Conservation (phyloP, 2,329 filamentous ascomycete species). For the Epicoccum nigrum region DNA sequence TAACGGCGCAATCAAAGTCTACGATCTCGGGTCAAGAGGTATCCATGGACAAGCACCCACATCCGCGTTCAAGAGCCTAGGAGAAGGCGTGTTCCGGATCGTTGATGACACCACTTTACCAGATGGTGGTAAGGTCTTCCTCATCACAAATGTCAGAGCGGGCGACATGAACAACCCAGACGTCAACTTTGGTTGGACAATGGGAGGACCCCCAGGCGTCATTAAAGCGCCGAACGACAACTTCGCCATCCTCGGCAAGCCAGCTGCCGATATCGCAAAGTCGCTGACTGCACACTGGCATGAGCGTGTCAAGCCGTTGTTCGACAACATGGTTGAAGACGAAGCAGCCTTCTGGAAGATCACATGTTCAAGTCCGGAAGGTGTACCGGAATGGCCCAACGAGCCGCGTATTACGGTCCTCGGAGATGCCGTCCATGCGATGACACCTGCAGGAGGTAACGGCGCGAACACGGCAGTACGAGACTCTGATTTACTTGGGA, state of each 20-base stretch:
- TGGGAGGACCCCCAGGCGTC: constrained; percentile 63
- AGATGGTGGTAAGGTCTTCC: constrained; percentile 54
- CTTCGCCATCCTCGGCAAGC: constrained; percentile 62
- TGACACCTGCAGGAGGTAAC: constrained; percentile 55
- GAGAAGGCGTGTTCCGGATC: constrained; percentile 68
- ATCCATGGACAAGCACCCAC: constrained; percentile 71
- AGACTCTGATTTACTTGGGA: constrained; percentile 52
- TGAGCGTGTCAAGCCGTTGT: constrained; percentile 60
- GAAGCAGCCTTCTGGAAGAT: constrained; percentile 72
- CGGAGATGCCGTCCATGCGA: constrained; percentile 54
- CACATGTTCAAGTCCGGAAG: constrained; percentile 65
- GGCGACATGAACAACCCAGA: constrained; percentile 64
- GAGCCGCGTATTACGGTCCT: constrained; percentile 58
- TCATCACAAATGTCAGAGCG: constrained; percentile 69
- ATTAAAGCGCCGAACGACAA: constrained; percentile 66
- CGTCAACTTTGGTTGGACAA: constrained; percentile 68
- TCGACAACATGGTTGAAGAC: constrained; percentile 62
- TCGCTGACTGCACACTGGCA: constrained; percentile 62
- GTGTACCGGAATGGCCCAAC: constrained; percentile 66
- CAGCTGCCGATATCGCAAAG: constrained; percentile 65
- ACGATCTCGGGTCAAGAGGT: constrained; percentile 66
- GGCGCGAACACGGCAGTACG: constrained; percentile 55
- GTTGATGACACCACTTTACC: constrained; percentile 55
- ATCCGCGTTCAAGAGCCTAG: constrained; percentile 65
- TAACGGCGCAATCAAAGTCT: constrained; percentile 63